Evolutionary conservation across 164 flowering plant genomes (phyloP), one percentile per base, ranked within the genome.

Genomic region (Aristolochia contorta): DNA sequence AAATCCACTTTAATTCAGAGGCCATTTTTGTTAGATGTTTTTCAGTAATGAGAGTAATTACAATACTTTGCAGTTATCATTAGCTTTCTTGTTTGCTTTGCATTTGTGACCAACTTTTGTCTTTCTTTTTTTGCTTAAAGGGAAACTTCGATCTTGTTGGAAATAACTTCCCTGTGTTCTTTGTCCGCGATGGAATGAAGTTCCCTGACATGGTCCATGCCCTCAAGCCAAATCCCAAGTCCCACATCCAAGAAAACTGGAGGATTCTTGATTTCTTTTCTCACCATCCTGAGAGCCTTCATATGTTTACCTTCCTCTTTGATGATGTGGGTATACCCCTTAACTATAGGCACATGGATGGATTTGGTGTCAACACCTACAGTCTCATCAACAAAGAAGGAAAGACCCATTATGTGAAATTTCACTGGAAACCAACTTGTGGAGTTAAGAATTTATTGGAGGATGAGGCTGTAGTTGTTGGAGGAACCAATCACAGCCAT

Each of bases 401-500:
- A 49, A 93, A 86, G 65, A 89, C 66, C 15, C 70, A 72, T 49
- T 88, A 83, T 50, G 99, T 88, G 76, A 93, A 93, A 68, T 93
- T 93, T 71, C 99, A 93, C 62, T 93, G 99, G 99, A 88, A 75
- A 65, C 99, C 99, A 52, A 90, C 96, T 55, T 93, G 97, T 68
- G 99, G 96, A 20, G 95, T 90, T 21, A 90, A 93, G 78, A 77
- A 74, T 64, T 68, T 93, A 71, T 67, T 85, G 73, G 95, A 86
- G 57, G 99, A 90, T 15, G 99, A 90, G 65, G 89, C 89, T 37
- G 73, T 86, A 30, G 74, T 58, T 63, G 87, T 90, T 58, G 97
- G 97, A 63, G 99, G 99, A 67, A 45, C 89, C 12, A 90, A 90
- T 71, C 97, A 93, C 79, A 93, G 99, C 75, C 99, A 93, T 73